Conservation (phyloP, 306 rosid genomes). For the Abrus pulchellus region DNA sequence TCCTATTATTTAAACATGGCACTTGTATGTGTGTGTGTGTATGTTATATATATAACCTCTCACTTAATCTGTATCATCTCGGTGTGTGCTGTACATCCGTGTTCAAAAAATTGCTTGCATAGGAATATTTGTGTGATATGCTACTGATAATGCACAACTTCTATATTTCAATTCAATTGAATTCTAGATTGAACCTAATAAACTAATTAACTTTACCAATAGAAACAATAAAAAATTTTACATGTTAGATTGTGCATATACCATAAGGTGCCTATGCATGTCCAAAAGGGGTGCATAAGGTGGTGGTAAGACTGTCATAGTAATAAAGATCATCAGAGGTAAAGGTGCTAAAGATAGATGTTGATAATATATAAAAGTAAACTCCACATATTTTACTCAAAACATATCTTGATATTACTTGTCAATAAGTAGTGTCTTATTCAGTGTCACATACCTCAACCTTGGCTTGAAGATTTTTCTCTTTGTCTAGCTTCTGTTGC, state of each 20-base stretch:
- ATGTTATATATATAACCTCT: no score
- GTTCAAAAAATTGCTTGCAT: no score
- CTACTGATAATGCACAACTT: not conserved
- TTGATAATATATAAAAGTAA: slow-evolving; percentile 24
- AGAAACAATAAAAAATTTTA: slow-evolving; percentile 17
- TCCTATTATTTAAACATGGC: slow-evolving; percentile 13
- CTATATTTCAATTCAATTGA: slow-evolving; percentile 3
- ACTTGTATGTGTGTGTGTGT: not conserved
- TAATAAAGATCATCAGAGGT: slow-evolving; percentile 12
- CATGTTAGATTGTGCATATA: slow-evolving; percentile 10
- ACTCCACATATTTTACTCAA: slow-evolving; percentile 4
- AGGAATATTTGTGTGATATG: slow-evolving; percentile 6
- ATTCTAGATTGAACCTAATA: slow-evolving; percentile 21
- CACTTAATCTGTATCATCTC: no score
- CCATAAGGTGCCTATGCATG: slow-evolving; percentile 8
- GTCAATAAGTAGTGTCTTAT: not conserved
- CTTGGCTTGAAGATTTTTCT: slow-evolving; percentile 50
- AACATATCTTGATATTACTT: slow-evolving; percentile 34
- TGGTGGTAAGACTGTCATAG: not conserved
- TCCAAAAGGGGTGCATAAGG: not conserved
- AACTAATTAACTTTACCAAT: slow-evolving; percentile 7
- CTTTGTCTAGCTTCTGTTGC: slow-evolving; percentile 57
- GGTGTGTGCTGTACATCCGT: no score
- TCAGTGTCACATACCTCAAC: slow-evolving; percentile 62
- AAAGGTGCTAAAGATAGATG: slow-evolving; percentile 10